Base-by-base conservation (phyloP, 2,329 filamentous ascomycete species). In the Fusarium pseudograminearum region DNA sequence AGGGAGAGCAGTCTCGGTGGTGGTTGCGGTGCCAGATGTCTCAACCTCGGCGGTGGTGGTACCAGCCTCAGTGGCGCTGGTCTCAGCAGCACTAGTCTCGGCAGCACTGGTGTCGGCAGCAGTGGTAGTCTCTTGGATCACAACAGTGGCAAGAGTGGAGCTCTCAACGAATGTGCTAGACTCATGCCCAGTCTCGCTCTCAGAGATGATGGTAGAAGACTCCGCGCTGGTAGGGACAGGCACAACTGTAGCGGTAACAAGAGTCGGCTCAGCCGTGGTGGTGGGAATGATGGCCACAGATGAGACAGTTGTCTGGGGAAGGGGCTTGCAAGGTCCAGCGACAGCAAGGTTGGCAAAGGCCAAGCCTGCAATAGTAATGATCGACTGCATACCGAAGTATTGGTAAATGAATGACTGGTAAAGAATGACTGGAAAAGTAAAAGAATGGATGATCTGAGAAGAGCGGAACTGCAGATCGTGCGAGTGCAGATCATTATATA, bases 341-440 rank as follows among this genome's bases (percentile, higher is more conserved):
- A 42, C 57, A 3, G 53, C 57, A 28, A 59, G 18, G 38, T 24
- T 40, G 53, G 57, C 57, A 59, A 59, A 58, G 26, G 53, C 57
- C 53, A 59, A 16, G 57, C 57, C 53, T 20, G 53, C 57, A 47
- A 59, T 31, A 5, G 57, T 59, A 58, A 58, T 20, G 40, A 59
- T 18, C 4, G 40, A 47, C 57, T 59, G 41, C 57, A 59, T 59
- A 12, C 16, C 7, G 41, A 26, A 44, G 24, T 28, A 44, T 53
- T 57, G 34, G 28, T 54, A 57, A 40, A 36, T 15, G 34, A 54
- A 41, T 41, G 47, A 41, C 22, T 7, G 16, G 26, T 54, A 57
- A 54, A 59, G 57, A 59, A 26, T 33, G 57, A 59, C 57, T 57
- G 30, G 7, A 22, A 22, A 20, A 20, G 10, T 22, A 3, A 31